Percentiles rank a stretch among this genome's conserved stretches.
These are phyloP conservation scores for Phytophthora uliginosa DNA, from an alignment of 352 stramenopile species.

Conservation along the genomic window DNA sequence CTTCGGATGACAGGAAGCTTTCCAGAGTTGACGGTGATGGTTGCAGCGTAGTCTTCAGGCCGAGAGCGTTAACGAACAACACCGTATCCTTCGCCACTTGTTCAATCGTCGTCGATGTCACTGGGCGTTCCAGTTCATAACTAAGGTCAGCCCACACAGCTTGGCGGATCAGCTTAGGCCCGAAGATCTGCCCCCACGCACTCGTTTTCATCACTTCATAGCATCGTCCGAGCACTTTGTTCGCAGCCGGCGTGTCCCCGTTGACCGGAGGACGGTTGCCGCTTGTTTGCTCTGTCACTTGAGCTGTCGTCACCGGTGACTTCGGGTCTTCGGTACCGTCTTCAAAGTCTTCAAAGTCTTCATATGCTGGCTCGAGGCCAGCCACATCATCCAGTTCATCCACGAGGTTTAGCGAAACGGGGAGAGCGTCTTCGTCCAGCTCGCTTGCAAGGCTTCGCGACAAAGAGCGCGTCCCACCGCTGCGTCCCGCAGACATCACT, in stretches of 20 bases:
- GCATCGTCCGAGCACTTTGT: neutral
- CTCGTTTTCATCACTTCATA: neutral
- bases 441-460: neutral
- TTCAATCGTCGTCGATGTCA: neutral
- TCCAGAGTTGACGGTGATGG: neutral
- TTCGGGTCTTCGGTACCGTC: neutral
- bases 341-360: neutral
- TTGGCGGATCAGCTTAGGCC: neutral
- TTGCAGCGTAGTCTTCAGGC: neutral
- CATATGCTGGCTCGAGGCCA: neutral
- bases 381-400: neutral
- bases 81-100: constrained; percentile 6
- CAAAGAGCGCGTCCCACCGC: neutral
- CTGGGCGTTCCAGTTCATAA: neutral
- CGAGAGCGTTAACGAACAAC: neutral
- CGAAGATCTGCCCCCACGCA: neutral
- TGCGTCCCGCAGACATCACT: constrained; percentile 1
- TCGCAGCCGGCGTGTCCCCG: neutral
- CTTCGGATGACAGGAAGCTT: neutral
- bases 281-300: neutral
- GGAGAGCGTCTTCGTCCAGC: too few relatives aligned
- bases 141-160: neutral
- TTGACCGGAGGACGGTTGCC: neutral
- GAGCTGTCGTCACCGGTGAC: neutral
- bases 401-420: too few relatives aligned